These are phyloP conservation scores for Helotiales sp. DNA, from an alignment of 2,329 filamentous ascomycete genomes.

Conservation along the genomic window DNA sequence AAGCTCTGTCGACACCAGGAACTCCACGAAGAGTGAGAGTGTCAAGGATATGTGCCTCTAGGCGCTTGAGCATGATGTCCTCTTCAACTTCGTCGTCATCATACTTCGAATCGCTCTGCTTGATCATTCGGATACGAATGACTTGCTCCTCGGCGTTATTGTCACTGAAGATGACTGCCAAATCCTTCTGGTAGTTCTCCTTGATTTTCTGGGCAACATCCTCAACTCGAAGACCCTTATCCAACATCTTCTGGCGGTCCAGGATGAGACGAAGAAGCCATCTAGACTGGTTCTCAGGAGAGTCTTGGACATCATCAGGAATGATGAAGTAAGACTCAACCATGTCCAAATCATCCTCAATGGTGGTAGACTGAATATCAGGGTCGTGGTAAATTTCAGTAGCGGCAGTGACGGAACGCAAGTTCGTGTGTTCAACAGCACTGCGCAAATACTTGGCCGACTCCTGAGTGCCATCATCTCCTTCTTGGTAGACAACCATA, in stretches of 20 bases:
- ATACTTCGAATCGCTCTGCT: slow-evolving; percentile 71
- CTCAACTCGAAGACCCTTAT: slow-evolving; percentile 89
- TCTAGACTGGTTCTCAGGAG: slow-evolving; percentile 78
- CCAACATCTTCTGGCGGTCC: slow-evolving; percentile 90
- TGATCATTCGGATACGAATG: slow-evolving; percentile 86
- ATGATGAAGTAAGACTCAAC: slow-evolving; percentile 97
- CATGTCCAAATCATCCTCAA: slow-evolving; percentile 88
- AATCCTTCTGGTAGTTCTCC: slow-evolving; percentile 80
- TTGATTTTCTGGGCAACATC: slow-evolving; percentile 92
- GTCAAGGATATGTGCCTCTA: slow-evolving; percentile 90
- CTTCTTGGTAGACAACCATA: slow-evolving; percentile 87
- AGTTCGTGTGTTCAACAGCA: slow-evolving; percentile 89
- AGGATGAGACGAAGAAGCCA: slow-evolving; percentile 95
- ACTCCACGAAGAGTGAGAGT: slow-evolving; percentile 91
- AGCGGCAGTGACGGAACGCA: slow-evolving; percentile 87
- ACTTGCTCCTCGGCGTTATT: slow-evolving; percentile 97
- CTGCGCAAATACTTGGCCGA: slow-evolving; percentile 85
- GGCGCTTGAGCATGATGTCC: slow-evolving; percentile 88
- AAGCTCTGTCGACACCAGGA: slow-evolving; percentile 84
- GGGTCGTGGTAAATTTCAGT: slow-evolving; percentile 99
- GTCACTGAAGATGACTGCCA: slow-evolving; percentile 95
- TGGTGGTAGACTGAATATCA: slow-evolving; percentile 82
- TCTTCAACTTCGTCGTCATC: slow-evolving; percentile 79
- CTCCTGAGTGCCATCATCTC: slow-evolving; percentile 70
- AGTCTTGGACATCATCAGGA: slow-evolving; percentile 72